Percentiles rank a stretch among this genome's conserved stretches.
phyloP scores from a whole-genome alignment of 148 eudicot species.

The Rhododendron simsii region DNA sequence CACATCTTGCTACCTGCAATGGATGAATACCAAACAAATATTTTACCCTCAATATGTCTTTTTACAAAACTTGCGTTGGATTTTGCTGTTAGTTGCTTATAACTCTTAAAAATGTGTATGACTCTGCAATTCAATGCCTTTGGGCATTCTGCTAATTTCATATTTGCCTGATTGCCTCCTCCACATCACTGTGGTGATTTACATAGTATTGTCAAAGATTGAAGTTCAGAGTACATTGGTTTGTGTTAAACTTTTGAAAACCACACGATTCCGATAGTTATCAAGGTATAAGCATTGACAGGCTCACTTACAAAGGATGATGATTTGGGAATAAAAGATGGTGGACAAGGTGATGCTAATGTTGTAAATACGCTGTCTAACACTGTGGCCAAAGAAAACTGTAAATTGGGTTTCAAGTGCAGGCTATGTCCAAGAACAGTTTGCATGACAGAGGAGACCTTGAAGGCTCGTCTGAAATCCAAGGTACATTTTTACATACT shows the following conservation, averaged over 20 bases:
- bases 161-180: neutral
- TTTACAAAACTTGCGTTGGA: neutral
- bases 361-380: neutral
- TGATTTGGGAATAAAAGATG: slow-evolving; percentile 32
- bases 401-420: slow-evolving; percentile 81
- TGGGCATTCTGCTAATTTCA: neutral
- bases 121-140: neutral
- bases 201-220: neutral
- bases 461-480: slow-evolving; percentile 67
- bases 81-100: neutral
- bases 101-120: neutral
- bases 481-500: slow-evolving; percentile 36
- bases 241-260: neutral
- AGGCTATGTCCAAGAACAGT: slow-evolving; percentile 86
- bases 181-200: neutral
- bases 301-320: slow-evolving; percentile 38
- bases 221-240: neutral
- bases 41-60: neutral
- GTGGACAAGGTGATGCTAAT: slow-evolving; percentile 18
- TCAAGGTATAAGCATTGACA: slow-evolving; percentile 13
- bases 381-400: slow-evolving; percentile 27
- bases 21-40: neutral
- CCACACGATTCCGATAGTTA: neutral
- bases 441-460: slow-evolving; percentile 66
- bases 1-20: neutral